Conservation (phyloP, 352 stramenopile genomes). For the Pythium aquatile region DNA sequence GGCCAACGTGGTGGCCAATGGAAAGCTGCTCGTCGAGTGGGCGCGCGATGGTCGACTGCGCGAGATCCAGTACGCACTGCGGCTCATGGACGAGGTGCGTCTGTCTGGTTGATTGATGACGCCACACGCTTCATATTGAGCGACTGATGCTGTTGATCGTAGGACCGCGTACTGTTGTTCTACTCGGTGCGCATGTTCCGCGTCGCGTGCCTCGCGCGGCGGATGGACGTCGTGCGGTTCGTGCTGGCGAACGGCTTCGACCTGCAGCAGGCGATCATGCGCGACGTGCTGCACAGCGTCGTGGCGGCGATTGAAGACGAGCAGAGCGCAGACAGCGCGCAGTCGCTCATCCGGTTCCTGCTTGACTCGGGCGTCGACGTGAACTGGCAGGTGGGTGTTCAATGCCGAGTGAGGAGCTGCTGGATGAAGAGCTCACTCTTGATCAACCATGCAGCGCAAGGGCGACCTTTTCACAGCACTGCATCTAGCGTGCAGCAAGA, state of each 20-base stretch:
- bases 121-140: constrained; percentile 29
- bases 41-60: constrained; percentile 43
- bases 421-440: background rate
- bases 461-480: constrained; percentile 63
- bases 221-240: constrained; percentile 60
- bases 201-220: constrained; percentile 38
- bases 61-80: constrained; percentile 43
- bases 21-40: constrained; percentile 58
- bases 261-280: constrained; percentile 49
- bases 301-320: constrained; percentile 34
- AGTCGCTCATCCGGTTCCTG: constrained; percentile 60
- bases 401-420: background rate
- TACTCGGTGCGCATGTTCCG: constrained; percentile 71
- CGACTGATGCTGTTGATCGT: background rate
- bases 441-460: constrained; percentile 27
- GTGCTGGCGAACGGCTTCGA: constrained; percentile 71
- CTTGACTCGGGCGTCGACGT: constrained; percentile 61
- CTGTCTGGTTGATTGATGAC: background rate
- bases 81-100: constrained; percentile 47
- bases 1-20: constrained; percentile 56
- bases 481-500: constrained; percentile 63
- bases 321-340: constrained; percentile 36
- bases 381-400: constrained; percentile 61
- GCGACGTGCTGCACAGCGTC: constrained; percentile 51
- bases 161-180: constrained; percentile 58